Conservation (phyloP, 306 rosid genomes). For the Pyrus betulifolia region DNA sequence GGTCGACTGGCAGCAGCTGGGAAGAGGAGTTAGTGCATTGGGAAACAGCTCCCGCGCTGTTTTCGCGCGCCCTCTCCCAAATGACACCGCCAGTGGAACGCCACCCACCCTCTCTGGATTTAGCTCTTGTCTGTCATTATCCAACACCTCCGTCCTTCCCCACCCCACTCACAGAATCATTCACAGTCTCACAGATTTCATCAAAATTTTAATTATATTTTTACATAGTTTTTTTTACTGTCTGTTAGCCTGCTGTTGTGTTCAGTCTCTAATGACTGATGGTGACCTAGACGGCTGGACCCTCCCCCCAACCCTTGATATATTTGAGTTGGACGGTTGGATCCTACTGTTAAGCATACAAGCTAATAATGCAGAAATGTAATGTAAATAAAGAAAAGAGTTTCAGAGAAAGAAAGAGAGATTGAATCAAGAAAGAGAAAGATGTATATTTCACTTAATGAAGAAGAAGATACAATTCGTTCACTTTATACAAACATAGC, state of each 20-base stretch:
- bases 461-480: too few relatives aligned
- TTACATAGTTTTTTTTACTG: not conserved
- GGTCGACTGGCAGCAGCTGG: not conserved
- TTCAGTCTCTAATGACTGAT: not conserved
- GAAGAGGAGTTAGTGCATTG: slow-evolving; percentile 11
- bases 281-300: not conserved
- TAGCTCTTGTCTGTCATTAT: slow-evolving; percentile 12
- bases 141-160: not conserved
- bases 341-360: too few relatives aligned
- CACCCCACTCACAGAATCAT: not conserved
- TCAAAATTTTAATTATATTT: too few relatives aligned
- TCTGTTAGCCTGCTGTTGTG: not conserved
- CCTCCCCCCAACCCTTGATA: not conserved
- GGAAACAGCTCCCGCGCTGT: slow-evolving; percentile 64
- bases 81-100: slow-evolving; percentile 19
- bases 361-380: too few relatives aligned
- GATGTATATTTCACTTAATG: too few relatives aligned
- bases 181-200: not conserved
- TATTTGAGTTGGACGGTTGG: too few relatives aligned
- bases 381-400: too few relatives aligned
- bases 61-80: slow-evolving; percentile 46
- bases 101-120: not conserved
- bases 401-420: too few relatives aligned
- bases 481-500: too few relatives aligned
- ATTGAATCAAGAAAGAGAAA: too few relatives aligned